Conservation (phyloP, 2,329 filamentous ascomycete genomes). For the Sarocladiaceae sp. region DNA sequence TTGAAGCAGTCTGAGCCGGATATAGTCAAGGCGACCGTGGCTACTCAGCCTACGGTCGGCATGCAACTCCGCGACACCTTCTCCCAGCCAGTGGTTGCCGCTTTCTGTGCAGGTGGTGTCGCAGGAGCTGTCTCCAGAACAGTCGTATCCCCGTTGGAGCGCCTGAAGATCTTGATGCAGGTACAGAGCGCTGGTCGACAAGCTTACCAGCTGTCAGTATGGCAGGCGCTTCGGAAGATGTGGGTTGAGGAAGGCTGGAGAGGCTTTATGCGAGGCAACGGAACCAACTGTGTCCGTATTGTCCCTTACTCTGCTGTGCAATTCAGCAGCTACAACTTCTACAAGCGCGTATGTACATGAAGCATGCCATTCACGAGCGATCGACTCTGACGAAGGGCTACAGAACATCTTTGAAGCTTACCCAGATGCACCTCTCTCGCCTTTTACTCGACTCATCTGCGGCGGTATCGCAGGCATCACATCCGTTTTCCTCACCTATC, state of each 20-base stretch:
- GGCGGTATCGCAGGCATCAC: conserved; percentile 91
- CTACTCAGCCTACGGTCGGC: background rate
- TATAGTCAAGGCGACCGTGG: conserved; percentile 8
- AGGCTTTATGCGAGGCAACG: conserved; percentile 96
- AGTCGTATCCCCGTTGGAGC: conserved; percentile 90
- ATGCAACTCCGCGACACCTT: conserved; percentile 43
- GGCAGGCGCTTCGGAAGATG: conserved; percentile 87
- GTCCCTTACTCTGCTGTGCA: conserved; percentile 97
- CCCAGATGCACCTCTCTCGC: conserved; percentile 66
- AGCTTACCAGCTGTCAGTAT: conserved; percentile 89
- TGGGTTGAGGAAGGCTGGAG: conserved; percentile 95
- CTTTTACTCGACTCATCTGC: conserved; percentile 74
- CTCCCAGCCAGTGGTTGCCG: conserved; percentile 79
- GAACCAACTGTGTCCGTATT: conserved; percentile 96
- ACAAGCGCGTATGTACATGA: conserved; percentile 69
- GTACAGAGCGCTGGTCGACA: conserved; percentile 84
- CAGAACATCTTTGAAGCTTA: conserved; percentile 69
- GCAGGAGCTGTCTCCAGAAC: conserved; percentile 96
- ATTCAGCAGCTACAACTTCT: conserved; percentile 96
- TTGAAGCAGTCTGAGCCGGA: conserved; percentile 9
- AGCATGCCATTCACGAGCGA: no score
- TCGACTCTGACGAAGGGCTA: conserved; percentile 10
- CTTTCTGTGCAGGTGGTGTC: conserved; percentile 89
- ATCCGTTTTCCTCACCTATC: conserved; percentile 91
- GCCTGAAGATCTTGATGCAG: conserved; percentile 96